phyloP scores from a whole-genome alignment of 1,284 basidiomycete genomes.

The Microbotryum intermedium region DNA sequence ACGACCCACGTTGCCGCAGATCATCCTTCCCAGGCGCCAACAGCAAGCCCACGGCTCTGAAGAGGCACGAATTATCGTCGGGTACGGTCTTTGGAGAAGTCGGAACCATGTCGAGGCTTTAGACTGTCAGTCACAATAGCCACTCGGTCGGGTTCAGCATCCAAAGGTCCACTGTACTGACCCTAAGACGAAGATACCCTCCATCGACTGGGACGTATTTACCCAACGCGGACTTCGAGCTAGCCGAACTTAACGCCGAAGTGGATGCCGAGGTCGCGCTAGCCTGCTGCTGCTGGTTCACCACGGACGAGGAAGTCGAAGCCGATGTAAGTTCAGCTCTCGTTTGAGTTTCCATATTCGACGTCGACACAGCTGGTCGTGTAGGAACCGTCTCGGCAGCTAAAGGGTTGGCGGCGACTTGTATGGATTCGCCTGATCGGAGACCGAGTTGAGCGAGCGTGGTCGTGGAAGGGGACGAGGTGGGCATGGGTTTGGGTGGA shows the following conservation, averaged over 20 bases:
- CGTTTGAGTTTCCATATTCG: background rate
- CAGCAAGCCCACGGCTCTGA: slow-evolving; percentile 71
- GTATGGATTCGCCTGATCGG: slow-evolving; percentile 13
- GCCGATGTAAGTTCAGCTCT: background rate
- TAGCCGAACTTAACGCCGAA: no score
- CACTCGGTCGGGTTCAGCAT: no score
- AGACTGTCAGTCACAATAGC: background rate
- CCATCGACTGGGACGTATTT: slow-evolving; percentile 13
- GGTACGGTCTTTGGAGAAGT: slow-evolving; percentile 23
- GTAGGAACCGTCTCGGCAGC: background rate
- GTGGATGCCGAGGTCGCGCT: background rate
- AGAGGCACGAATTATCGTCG: slow-evolving; percentile 60
- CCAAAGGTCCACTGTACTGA: background rate
- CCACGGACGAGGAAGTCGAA: no score
- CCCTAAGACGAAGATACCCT: slow-evolving; percentile 20
- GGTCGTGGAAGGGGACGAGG: background rate
- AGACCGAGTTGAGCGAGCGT: slow-evolving; percentile 3
- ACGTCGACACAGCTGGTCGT: background rate
- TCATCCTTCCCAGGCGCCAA: slow-evolving; percentile 70
- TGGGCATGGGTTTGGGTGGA: slow-evolving; percentile 14
- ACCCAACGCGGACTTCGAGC: background rate
- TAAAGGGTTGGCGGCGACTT: slow-evolving; percentile 6
- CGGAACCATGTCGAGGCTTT: no score
- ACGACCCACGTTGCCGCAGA: background rate
- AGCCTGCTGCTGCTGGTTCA: background rate